phyloP scores from a whole-genome alignment of 345 rosid genomes.

The Lepidium aucheri region DNA sequence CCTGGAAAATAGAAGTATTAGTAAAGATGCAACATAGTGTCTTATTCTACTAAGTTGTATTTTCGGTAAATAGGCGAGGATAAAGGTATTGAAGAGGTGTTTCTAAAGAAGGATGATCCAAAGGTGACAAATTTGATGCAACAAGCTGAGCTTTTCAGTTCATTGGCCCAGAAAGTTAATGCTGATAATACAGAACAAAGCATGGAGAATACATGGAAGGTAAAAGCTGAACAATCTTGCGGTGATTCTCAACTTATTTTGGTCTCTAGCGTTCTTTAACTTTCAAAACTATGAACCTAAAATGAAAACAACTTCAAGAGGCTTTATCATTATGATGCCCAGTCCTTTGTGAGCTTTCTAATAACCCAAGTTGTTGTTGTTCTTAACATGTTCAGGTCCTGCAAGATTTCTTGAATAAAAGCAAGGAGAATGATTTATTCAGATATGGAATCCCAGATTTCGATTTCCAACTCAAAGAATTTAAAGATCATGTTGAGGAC shows the following conservation, averaged over 20 bases:
- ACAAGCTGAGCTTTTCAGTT: slow-evolving; percentile 86
- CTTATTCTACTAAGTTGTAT: background rate
- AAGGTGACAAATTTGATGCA: slow-evolving; percentile 71
- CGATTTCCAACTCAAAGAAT: slow-evolving; percentile 62
- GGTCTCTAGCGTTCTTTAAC: background rate
- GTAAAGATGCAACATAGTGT: background rate
- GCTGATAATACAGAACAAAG: slow-evolving; percentile 70
- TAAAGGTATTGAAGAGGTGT: slow-evolving; percentile 40
- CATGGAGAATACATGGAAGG: slow-evolving; percentile 98
- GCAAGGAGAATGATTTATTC: slow-evolving; percentile 53
- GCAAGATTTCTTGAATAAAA: slow-evolving; percentile 61
- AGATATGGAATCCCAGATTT: slow-evolving; percentile 44
- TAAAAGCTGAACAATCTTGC: background rate
- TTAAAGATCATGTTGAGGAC: slow-evolving; percentile 63
- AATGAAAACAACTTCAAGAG: background rate
- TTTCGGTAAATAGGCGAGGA: slow-evolving; percentile 38
- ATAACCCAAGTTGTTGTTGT: background rate
- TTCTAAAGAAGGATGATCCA: slow-evolving; percentile 75
- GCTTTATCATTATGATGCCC: background rate
- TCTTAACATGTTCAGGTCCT: slow-evolving; percentile 46
- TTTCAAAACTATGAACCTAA: background rate
- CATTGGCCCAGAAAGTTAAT: slow-evolving; percentile 69
- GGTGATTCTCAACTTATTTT: background rate
- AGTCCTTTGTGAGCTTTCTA: background rate
- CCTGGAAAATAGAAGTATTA: background rate